phyloP scores from a whole-genome alignment of 208 protist species.

The Blechomonas ayalai region DNA sequence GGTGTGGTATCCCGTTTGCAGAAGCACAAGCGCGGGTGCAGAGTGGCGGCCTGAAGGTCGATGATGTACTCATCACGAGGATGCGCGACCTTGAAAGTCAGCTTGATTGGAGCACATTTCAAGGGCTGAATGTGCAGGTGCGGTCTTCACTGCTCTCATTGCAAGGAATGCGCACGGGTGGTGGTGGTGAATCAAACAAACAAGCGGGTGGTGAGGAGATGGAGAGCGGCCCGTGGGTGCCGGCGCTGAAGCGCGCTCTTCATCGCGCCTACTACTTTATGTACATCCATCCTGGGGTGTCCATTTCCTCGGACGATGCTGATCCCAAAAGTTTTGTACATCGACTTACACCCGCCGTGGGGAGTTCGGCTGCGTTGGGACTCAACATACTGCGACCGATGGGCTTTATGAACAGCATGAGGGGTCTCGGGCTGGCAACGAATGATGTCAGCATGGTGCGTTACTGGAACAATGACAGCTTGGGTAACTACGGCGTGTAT shows the following conservation, averaged over 20 bases:
- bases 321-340: conserved; percentile 84
- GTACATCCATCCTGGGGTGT: conserved; percentile 49
- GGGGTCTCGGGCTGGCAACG: conserved; percentile 58
- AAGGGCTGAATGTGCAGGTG: conserved; percentile 67
- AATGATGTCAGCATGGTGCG: conserved; percentile 83
- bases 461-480: conserved; percentile 86
- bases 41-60: conserved; percentile 37
- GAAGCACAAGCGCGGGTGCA: conserved; percentile 46
- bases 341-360: conserved; percentile 42
- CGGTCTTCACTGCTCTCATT: conserved; percentile 21
- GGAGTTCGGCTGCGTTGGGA: conserved; percentile 23
- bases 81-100: conserved; percentile 54
- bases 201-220: conserved; percentile 1
- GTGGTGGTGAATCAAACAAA: neutral
- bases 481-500: conserved; percentile 82
- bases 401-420: conserved; percentile 74
- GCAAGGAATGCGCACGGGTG: conserved; percentile 2
- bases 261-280: conserved; percentile 72
- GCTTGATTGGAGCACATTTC: conserved; percentile 66
- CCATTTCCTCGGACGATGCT: conserved; percentile 62
- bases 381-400: conserved; percentile 78
- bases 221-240: conserved; percentile 36
- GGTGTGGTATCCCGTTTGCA: conserved; percentile 77
- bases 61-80: conserved; percentile 39
- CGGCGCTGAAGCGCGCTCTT: conserved; percentile 73